Evolutionary conservation across 352 stramenopile genomes (phyloP).

Genomic region (Pilasporangium apinafurcum): DNA sequence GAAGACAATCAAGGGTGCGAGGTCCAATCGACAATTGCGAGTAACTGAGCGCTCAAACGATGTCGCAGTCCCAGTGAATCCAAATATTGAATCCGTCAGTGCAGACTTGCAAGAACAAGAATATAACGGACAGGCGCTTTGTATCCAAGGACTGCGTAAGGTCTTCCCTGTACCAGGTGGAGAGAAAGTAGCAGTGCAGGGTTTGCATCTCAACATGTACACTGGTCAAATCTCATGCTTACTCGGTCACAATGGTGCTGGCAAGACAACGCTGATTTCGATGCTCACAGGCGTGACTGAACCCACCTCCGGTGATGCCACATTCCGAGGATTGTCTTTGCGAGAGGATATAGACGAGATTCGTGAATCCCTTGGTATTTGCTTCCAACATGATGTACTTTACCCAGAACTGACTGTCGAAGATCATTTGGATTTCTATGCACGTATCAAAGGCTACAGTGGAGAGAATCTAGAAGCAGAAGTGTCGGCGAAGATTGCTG

Average conservation of each 20-base stretch:
- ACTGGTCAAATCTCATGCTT: constrained; percentile 67
- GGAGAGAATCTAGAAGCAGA: constrained; percentile 25
- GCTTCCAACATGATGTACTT: constrained; percentile 85
- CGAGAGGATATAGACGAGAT: constrained; percentile 71
- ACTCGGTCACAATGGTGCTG: constrained; percentile 72
- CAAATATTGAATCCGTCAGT: constrained; percentile 34
- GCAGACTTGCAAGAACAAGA: constrained; percentile 42
- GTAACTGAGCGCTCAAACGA: constrained; percentile 1
- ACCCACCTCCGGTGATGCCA: constrained; percentile 40
- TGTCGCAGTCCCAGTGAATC: constrained; percentile 17
- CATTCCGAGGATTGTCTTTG: constrained; percentile 73
- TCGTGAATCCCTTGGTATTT: constrained; percentile 70
- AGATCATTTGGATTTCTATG: constrained; percentile 73
- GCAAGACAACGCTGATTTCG: constrained; percentile 75
- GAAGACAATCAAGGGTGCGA: constrained; percentile 5
- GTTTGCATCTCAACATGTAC: constrained; percentile 76
- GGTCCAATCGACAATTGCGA: no score
- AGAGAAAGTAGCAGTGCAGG: constrained; percentile 83
- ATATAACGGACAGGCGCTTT: constrained; percentile 30
- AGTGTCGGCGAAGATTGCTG: constrained; percentile 28
- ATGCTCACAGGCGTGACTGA: constrained; percentile 65
- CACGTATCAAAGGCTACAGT: constrained; percentile 48
- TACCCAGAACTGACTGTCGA: constrained; percentile 77
- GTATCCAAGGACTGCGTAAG: constrained; percentile 58
- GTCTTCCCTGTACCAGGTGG: constrained; percentile 75